Conservation (phyloP, 176 grass and related monocot genomes). For the Phoenix dactylifera region DNA sequence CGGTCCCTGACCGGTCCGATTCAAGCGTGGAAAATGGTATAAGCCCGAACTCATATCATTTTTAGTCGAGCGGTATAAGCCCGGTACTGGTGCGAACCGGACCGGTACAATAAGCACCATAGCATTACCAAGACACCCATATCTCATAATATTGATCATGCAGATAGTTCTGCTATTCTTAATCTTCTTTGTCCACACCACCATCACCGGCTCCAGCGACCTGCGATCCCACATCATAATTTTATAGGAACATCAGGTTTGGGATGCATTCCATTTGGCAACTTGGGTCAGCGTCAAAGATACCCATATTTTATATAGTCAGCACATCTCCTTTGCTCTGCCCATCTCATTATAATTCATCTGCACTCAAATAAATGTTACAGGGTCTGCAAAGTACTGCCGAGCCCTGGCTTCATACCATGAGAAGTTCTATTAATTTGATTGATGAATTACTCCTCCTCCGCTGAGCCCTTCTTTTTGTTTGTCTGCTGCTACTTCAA, state of each 20-base stretch:
- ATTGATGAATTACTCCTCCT: too few relatives aligned
- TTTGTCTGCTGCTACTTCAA: too few relatives aligned
- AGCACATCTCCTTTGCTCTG: slow-evolving; percentile 72
- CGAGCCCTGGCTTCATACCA: slow-evolving; percentile 62
- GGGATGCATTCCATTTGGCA: slow-evolving; percentile 51
- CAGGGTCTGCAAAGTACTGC: slow-evolving; percentile 65
- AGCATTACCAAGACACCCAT: slow-evolving; percentile 55
- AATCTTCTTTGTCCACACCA: slow-evolving; percentile 90
- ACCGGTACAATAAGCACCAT: not conserved
- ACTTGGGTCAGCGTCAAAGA: slow-evolving; percentile 44
- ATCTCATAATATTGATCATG: too few relatives aligned
- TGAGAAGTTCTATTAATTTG: slow-evolving; percentile 25
- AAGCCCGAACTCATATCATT: too few relatives aligned
- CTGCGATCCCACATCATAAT: slow-evolving; percentile 38
- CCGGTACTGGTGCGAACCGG: too few relatives aligned
- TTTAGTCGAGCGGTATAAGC: too few relatives aligned
- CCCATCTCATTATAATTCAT: slow-evolving; percentile 91
- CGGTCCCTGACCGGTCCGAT: too few relatives aligned
- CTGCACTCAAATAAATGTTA: slow-evolving; percentile 53
- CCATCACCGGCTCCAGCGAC: slow-evolving; percentile 83
- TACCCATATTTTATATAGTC: slow-evolving; percentile 55
- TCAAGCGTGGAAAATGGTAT: too few relatives aligned
- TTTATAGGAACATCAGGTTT: slow-evolving; percentile 52
- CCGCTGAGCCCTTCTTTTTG: too few relatives aligned
- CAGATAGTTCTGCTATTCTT: slow-evolving; percentile 63